These are phyloP conservation scores for Populus deltoides DNA, from an alignment of 345 rosid species.

Conservation along the genomic window DNA sequence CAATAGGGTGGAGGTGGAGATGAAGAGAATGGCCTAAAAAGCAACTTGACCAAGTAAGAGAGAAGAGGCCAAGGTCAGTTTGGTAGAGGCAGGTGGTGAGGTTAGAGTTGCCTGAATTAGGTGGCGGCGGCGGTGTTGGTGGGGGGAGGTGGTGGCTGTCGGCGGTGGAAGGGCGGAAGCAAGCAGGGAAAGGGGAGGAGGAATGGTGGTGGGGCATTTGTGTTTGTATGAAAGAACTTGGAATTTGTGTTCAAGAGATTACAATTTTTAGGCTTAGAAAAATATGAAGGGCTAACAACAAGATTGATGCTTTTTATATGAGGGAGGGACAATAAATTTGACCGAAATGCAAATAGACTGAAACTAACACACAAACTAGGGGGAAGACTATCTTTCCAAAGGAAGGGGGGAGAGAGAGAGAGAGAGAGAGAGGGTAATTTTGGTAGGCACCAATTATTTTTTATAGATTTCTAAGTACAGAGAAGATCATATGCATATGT, in stretches of 20 bases:
- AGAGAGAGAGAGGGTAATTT: not conserved
- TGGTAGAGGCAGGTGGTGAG: conserved; percentile 72
- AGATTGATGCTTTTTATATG: not conserved
- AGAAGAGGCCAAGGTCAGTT: conserved; percentile 72
- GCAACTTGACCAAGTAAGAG: conserved; percentile 78
- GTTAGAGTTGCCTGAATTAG: conserved; percentile 43
- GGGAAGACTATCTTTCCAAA: conserved; percentile 4
- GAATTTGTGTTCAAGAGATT: not conserved
- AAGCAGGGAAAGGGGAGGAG: conserved; percentile 40
- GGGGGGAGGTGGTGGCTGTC: conserved; percentile 14
- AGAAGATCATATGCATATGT: not conserved
- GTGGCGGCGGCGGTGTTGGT: conserved; percentile 30
- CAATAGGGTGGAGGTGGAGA: conserved; percentile 63
- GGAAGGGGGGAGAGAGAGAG: not conserved
- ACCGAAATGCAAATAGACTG: not conserved
- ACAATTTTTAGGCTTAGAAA: conserved; percentile 4
- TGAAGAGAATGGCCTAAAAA: conserved; percentile 77
- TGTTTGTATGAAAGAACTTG: not conserved
- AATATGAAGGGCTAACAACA: not conserved
- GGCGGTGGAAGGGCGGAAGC: conserved; percentile 44
- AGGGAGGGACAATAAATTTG: not conserved
- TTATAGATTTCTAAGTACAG: not conserved
- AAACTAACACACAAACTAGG: not conserved
- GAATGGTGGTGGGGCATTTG: conserved; percentile 47
- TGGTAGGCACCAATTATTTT: not conserved